Percentiles rank a stretch among this genome's conserved stretches.
These are phyloP conservation scores for Trametes polyzona DNA, from an alignment of 1,284 basidiomycete species.

Conservation along the genomic window DNA sequence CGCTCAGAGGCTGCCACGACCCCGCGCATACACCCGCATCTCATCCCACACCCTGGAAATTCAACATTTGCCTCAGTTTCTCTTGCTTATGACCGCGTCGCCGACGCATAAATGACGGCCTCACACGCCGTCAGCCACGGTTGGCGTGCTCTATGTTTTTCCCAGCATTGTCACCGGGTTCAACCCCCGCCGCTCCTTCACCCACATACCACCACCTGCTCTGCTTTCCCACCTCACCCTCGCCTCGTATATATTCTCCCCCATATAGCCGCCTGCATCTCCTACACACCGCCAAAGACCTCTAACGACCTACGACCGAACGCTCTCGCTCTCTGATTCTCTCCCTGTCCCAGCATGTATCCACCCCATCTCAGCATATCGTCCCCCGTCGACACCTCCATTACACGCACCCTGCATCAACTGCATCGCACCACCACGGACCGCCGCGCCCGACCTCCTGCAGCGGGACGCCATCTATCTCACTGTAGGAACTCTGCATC, in stretches of 20 bases:
- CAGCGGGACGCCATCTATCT: conserved; percentile 10
- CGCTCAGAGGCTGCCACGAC: neutral
- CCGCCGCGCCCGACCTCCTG: conserved; percentile 15
- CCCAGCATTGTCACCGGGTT: conserved; percentile 34
- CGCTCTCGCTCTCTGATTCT: neutral
- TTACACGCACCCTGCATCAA: conserved; percentile 32
- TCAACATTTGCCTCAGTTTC: conserved; percentile 1
- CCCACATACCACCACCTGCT: too few relatives aligned
- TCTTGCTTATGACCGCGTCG: neutral
- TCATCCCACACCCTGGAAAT: conserved; percentile 1
- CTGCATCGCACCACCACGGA: conserved; percentile 27
- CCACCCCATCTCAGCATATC: neutral
- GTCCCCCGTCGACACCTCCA: too few relatives aligned
- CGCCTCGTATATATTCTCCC: neutral
- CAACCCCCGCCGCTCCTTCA: conserved; percentile 31
- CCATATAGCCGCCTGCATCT: conserved; percentile 1
- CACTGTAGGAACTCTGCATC: conserved; percentile 33
- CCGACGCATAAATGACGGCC: conserved; percentile 17
- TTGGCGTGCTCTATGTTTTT: conserved; percentile 33
- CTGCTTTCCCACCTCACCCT: neutral
- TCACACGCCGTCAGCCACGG: conserved; percentile 26
- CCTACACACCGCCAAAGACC: neutral
- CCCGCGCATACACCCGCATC: neutral
- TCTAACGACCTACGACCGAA: neutral
- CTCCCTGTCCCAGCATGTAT: conserved; percentile 13